phyloP scores from a whole-genome alignment of 2,329 filamentous ascomycete species.

The Harringtonia lauricola region DNA sequence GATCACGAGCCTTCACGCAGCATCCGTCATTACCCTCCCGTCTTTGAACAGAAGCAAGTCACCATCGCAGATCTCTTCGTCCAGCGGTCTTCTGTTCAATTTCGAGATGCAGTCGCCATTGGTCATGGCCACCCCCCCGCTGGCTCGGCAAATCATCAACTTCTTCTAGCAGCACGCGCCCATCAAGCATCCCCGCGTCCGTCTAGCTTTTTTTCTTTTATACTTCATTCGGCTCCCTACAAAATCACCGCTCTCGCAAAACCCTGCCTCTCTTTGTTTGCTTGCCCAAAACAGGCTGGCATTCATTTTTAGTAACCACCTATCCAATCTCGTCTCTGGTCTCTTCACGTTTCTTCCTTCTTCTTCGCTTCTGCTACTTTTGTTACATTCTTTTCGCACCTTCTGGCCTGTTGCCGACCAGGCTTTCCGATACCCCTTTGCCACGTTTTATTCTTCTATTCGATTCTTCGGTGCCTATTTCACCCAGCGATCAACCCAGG shows the following conservation, averaged over 20 bases:
- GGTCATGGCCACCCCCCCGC: neutral
- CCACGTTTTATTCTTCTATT: neutral
- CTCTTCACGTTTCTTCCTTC: neutral
- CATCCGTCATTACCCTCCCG: neutral
- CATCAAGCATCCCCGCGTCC: too few species aligned
- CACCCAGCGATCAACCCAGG: neutral
- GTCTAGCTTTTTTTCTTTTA: neutral
- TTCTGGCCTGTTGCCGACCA: neutral
- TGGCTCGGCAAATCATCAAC: neutral
- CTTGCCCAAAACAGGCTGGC: too few species aligned
- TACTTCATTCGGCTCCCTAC: too few species aligned
- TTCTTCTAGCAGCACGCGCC: neutral
- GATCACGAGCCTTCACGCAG: neutral
- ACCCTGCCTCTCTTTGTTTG: too few species aligned
- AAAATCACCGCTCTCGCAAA: too few species aligned
- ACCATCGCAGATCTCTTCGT: neutral
- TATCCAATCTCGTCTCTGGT: neutral
- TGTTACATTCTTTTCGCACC: neutral
- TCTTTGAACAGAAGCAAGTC: neutral
- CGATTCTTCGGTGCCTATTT: neutral
- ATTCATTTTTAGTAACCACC: too few species aligned
- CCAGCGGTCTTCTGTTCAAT: neutral
- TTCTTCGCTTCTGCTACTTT: neutral
- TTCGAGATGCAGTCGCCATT: neutral
- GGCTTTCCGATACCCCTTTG: constrained; percentile 9